Base-by-base conservation (phyloP, 2,329 filamentous ascomycete genomes). In the Pestalotiopsis sp. region DNA sequence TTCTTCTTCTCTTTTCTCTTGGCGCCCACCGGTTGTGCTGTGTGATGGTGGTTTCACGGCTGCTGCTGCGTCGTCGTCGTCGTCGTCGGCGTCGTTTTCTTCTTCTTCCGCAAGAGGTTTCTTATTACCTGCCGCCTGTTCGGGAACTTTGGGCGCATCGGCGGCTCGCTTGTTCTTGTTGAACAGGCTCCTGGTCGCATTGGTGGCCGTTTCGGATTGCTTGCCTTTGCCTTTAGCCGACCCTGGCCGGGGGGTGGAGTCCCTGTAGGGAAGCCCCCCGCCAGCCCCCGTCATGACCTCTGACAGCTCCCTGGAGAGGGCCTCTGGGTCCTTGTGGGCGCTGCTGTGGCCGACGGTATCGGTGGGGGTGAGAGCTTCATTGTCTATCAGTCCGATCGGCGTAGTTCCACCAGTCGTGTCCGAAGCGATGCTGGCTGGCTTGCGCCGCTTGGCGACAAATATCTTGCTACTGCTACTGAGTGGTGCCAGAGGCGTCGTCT, bases 301-400 rank as follows among this genome's bases (percentile, higher is more conserved):
- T 2, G 70, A 70, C 40, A 64, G 40, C 7, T 72, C 24, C 44
- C 68, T 62, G n/a, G 70, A 71, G 10, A 67, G 55, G 5, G 68
- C 65, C 35, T 48, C 35, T 22, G 60, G 39, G 44, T 52, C 30
- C 68, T 48, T 26, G 59, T 66, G 30, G 13, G 68, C 72, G 11
- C 72, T 75, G 65, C 71, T 72, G 64, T 69, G 70, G 64, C 74
- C 74, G 38, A 69, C 38, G 11, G 73, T 73, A 39, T 76, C 74
- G 30, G 72, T 71, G 10, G 74, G 72, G 11, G 73, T 75, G 35
- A 74, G 58, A 30, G 71, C 40, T 60, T 73, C 69, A 64, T 72
- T 68, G n/a, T 71, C 71, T 55, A 68, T 64, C 35, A 71, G 26
- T n/a, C 72, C 70, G 22, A 67, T 64, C 13, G 70, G 68, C 11